Base-by-base conservation (phyloP, 73 alveolate genomes). In the Paramecium sexaurelia region DNA sequence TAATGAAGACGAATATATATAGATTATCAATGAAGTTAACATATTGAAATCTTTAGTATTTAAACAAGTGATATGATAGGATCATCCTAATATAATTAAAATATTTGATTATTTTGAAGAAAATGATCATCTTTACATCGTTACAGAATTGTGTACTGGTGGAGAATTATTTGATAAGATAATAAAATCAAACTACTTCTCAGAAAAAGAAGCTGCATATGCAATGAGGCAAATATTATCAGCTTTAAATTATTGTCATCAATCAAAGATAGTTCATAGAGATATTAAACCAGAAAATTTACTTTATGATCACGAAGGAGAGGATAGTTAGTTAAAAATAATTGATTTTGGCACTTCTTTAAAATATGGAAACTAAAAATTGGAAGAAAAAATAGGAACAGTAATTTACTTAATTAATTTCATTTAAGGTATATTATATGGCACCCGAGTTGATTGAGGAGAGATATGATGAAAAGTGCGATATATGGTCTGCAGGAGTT, bases 321-420 rank as follows among this genome's bases (percentile, higher is more conserved):
- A 84, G 19, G 93, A 93, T 47, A 94, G 93, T 22, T 75, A 56
- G 22, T 67, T 96, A n/a, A 98, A 98, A 91, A 94, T 98, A 22
- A 98, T 98, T 32, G 99, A 98, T 91, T 98, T 98, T 86, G 99
- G 99, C 1, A 94, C 98, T 20, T 83, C 95, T 5, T 55, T 15
- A 35, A 93, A 91, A 78, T 91, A 69, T 7, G 82, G 84, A 33
- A 94, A 92, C 6, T 87, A 94, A 92, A 94, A 92, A 55, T 94
- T 96, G 91, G 92, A 94, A 39, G 95, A 94, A 85, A 86, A 87
- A 43, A 92, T 96, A 33, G 99, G 99, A 55, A 98, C 99, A 13
- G 91, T 69, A 61, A 4, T 24, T 26, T 13, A 51, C 67, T 51
- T n/a, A n/a, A 5, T 17, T 8, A 61, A 29, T 55, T 55, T 22